Evolutionary conservation across 192 early-diverging fungal species (phyloP), one percentile per base, ranked within the genome.

Genomic region (Haplosporangium gracile): DNA sequence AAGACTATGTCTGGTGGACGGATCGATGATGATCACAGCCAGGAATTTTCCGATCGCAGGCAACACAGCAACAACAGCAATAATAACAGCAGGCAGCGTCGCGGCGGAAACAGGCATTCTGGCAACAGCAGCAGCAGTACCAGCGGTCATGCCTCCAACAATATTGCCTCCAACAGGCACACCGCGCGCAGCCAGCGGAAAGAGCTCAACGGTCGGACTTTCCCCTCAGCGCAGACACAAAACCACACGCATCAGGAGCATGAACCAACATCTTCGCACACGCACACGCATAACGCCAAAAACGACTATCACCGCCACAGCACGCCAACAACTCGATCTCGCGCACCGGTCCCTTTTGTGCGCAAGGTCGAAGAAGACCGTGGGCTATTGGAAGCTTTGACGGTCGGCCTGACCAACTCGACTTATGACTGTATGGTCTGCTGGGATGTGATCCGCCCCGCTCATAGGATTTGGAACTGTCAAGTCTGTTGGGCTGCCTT

Each of bases 391-490:
- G 90, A 88, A 2, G 89, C 93, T 11, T 81, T 97, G 63, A 90
- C 92, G 2, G 88, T 92, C 55, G 92, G 91, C 38, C 89, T 98
- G 74, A 90, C 88, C 34, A 92, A 84, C 29, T 90, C 92, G 16
- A 87, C 92, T 2, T 97, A 97, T 89, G 97, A 99, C 78, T 99
- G 97, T 89, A 97, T 98, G 97, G 93, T 99, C 22, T 99, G 97
- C 89, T 97, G 94, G 91, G 97, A 99, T 88, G 85, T 85, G 29
- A 90, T 99, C 65, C 89, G 91, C 55, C 89, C 85, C 16, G 89
- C 89, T 7, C 91, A 97, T 81, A 87, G 83, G 32, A 93, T 93
- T 11, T 99, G 97, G 97, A 91, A 90, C 53, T 99, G 97, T 89
- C 87, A 91, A 84, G 84, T 83, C 49, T 98, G 97, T 89, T 97